Evolutionary conservation across 306 rosid species (phyloP), one percentile per base, ranked within the genome.

Genomic region (Lupinus albus): DNA sequence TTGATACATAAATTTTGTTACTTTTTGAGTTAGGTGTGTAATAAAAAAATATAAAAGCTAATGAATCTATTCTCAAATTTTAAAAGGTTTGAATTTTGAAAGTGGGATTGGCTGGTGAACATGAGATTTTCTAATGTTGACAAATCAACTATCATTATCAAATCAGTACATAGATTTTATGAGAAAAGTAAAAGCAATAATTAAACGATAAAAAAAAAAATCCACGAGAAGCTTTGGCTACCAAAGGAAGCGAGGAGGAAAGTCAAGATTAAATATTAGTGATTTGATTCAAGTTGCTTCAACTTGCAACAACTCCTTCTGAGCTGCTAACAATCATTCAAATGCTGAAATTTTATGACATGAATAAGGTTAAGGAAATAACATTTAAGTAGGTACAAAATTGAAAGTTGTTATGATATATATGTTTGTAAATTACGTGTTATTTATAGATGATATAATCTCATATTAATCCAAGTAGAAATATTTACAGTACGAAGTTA

Each of bases 201-300:
- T 65, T 74, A 61, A 65, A 61, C 59, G 41, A 63, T 58, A 45
- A 25, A n/a, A 51, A 35, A 49, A 46, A n/a, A n/a, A n/a, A n/a
- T 39, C 47, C 35, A 30, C 7, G 6, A 35, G 28, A 73, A 74
- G 67, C 28, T 53, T 80, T 55, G 74, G 61, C 48, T 30, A 61
- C 80, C 78, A 74, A 78, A 59, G 17, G 60, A 70, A 61, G 39
- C 28, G 51, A 63, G 47, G 45, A 45, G 18, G 70, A 79, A 74
- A 88, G 89, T 88, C 89, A 84, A 88, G 56, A 64, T 67, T 51
- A 76, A 83, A 78, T 68, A 51, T 50, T 38, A 63, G 75, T 65
- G 60, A 65, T 62, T 54, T 58, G 74, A 69, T 75, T 78, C 17
- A 49, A 42, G 58, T 71, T 65, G 69, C 77, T n/a, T n/a, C n/a